Evolutionary conservation across 148 eudicot genomes (phyloP).

Genomic region (Cornus florida): DNA sequence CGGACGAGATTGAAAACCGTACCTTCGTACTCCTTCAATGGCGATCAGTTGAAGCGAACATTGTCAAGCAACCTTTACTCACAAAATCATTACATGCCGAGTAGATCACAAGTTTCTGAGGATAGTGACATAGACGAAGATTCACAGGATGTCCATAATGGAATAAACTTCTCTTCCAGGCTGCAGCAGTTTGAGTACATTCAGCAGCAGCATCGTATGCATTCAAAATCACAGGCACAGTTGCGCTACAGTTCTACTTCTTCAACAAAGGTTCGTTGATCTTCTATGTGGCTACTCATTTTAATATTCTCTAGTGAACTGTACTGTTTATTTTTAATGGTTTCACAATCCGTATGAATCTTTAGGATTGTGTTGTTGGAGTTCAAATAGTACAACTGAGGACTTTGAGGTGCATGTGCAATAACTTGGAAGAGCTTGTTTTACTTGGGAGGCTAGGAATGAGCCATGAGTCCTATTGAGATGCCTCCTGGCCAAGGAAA

Average conservation of each 20-base stretch:
- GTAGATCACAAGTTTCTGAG: slow-evolving; percentile 27
- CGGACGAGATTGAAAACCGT: slow-evolving; percentile 85
- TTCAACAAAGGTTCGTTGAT: slow-evolving; percentile 23
- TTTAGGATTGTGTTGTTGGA: too few species aligned
- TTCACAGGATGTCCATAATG: slow-evolving; percentile 41
- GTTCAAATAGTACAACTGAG: too few species aligned
- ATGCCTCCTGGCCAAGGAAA: background rate
- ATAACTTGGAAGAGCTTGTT: too few species aligned
- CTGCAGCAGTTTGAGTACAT: slow-evolving; percentile 71
- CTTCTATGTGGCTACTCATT: too few species aligned
- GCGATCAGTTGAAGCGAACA: slow-evolving; percentile 42
- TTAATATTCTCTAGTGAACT: too few species aligned
- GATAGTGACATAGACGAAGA: slow-evolving; percentile 55
- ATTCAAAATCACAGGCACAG: slow-evolving; percentile 44
- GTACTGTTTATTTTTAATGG: too few species aligned
- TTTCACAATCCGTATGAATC: too few species aligned
- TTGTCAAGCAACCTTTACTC: slow-evolving; percentile 31
- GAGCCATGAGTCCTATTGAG: background rate
- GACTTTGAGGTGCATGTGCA: too few species aligned
- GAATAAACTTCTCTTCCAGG: slow-evolving; percentile 72
- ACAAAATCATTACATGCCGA: slow-evolving; percentile 20
- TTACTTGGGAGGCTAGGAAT: slow-evolving; percentile 20
- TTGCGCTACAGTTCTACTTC: slow-evolving; percentile 38
- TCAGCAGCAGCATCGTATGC: slow-evolving; percentile 67
- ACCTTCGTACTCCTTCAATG: slow-evolving; percentile 65